Evolutionary conservation across 1,284 basidiomycete species (phyloP), one percentile per base, ranked within the genome.

Genomic region (Malassezia obtusa): DNA sequence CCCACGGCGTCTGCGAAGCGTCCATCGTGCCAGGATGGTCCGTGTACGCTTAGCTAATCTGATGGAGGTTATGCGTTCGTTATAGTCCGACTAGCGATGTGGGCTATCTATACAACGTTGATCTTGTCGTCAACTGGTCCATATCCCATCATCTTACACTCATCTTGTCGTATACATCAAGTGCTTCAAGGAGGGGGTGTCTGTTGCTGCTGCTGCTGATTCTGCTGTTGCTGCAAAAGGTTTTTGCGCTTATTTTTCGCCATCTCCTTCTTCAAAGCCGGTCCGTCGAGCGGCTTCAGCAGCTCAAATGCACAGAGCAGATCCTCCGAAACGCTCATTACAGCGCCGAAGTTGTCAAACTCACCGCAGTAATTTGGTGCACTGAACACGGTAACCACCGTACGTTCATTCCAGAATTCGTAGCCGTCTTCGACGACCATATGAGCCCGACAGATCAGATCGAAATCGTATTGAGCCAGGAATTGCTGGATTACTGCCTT

Each of bases 351-450:
- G 75, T 99, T 98, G 77, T 98, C 89, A 67, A 92, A 92, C 77
- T 92, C 88, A 77, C 88, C 89, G 72, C 89, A 94, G 69, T 94
- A 94, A 73, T 94, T 94, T 9, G 64, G 66, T 50, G 94, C 94
- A 64, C 89, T 92, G 76, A 99, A 99, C 45, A 99, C 90, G 0
- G 94, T 99, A 41, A 99, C 94, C 62, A 99, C 77, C 49, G 92
- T 96, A 59, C 94, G 81, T 68, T 99, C 94, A 71, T 98, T 96
- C 89, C 94, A 99, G 74, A 99, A 99, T 78, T 99, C 94, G 74
- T 98, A 98, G 2, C 92, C 94, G 58, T 77, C 77, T 59, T 99
- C 94, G 50, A 99, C 94, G 33, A 99, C 94, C 94, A 98, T 98
- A 77, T 99, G 94, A 36, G 94, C 94, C 49, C 94, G 84, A 78